phyloP scores from a whole-genome alignment of 2,329 filamentous ascomycete species.

The Didymella keratinophila region DNA sequence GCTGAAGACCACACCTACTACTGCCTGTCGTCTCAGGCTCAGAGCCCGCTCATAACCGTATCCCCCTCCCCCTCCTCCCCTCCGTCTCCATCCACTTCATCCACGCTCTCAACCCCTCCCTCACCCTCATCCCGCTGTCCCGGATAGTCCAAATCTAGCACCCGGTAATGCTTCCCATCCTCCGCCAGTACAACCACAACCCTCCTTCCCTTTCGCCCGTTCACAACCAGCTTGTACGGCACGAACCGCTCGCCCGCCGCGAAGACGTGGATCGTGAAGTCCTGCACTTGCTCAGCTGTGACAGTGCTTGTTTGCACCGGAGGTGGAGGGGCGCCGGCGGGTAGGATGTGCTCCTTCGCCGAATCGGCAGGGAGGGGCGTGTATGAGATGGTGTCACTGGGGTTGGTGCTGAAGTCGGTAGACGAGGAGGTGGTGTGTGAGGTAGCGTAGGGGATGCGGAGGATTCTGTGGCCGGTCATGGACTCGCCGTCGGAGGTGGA shows the following conservation, averaged over 20 bases:
- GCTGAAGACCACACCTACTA: too few relatives aligned
- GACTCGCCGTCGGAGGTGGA: background rate
- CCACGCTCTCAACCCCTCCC: constrained; percentile 5
- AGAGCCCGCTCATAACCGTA: constrained; percentile 27
- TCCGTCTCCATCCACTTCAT: constrained; percentile 13
- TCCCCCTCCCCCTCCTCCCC: constrained; percentile 23
- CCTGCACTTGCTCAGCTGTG: constrained; percentile 20
- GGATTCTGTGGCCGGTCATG: constrained; percentile 12
- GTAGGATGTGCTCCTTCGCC: constrained; percentile 12
- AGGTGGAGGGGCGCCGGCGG: constrained; percentile 6
- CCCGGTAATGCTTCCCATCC: constrained; percentile 61
- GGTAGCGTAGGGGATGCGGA: constrained; percentile 33
- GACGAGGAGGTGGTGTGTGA: too few relatives aligned
- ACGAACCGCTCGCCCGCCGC: constrained; percentile 52
- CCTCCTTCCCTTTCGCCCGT: constrained; percentile 62
- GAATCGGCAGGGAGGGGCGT: constrained; percentile 8
- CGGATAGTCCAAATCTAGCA: constrained; percentile 62
- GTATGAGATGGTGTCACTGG: constrained; percentile 3
- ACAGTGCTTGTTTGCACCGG: constrained; percentile 10
- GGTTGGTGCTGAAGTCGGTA: too few relatives aligned
- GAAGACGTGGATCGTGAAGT: constrained; percentile 58
- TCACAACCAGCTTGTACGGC: constrained; percentile 61
- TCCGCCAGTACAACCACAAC: constrained; percentile 64
- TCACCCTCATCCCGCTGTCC: constrained; percentile 36
- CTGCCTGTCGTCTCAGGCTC: too few relatives aligned